Conservation (phyloP, 208 protist species). For the Leishmania tropica region DNA sequence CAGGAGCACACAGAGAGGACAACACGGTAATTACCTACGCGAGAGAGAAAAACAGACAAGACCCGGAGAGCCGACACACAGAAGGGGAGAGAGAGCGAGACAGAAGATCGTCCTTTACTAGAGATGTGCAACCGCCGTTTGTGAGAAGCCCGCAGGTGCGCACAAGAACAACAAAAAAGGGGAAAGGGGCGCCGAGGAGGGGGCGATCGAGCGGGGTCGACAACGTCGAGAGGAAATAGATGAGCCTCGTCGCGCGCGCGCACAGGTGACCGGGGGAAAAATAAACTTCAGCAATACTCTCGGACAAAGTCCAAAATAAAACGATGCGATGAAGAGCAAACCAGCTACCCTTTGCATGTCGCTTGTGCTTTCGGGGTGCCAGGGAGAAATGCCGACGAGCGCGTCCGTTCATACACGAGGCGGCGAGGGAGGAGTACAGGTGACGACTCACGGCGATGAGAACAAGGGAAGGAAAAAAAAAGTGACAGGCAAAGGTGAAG, state of each 20-base stretch:
- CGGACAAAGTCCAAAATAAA: neutral
- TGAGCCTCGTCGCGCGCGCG: neutral
- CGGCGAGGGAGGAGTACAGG: neutral
- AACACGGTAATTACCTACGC: neutral
- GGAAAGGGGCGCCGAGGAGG: neutral
- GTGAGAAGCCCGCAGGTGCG: neutral
- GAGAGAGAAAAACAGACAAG: neutral
- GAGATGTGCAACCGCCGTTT: neutral
- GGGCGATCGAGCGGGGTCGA: neutral
- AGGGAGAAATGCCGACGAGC: neutral
- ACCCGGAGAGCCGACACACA: neutral
- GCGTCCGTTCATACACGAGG: neutral
- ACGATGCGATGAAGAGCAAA: neutral
- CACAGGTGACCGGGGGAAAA: neutral
- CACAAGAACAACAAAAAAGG: neutral
- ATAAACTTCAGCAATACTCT: neutral
- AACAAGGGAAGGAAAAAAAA: neutral
- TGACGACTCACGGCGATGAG: neutral
- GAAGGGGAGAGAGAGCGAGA: neutral
- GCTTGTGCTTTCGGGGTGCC: neutral
- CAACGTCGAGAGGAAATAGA: neutral
- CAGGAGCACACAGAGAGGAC: neutral
- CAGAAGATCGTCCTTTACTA: neutral
- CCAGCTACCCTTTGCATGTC: neutral
- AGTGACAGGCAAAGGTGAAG: neutral